Base-by-base conservation (phyloP, 2,329 filamentous ascomycete species). In the Cercospora zeae-maydis region DNA sequence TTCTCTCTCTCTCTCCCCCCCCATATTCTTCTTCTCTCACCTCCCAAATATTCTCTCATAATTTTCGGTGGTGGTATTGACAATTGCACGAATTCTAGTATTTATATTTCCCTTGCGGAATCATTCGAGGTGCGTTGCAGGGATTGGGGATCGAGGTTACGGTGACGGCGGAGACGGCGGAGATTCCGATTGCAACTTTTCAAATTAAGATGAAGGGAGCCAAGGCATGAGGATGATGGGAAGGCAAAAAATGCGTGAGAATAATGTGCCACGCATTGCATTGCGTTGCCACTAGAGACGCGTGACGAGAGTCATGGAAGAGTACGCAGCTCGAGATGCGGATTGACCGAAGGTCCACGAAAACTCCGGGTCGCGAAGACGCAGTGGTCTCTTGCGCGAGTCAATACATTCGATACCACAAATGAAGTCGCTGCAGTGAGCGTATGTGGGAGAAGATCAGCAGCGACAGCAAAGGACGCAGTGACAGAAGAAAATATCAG, bases 81-180 rank as follows among this genome's bases (percentile, higher is more conserved):
- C 34, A 3, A 9, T 8, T 53, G 7, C 9, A 14, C 11, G 14
- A 10, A 21, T 45, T n/a, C n/a, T 34, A 96, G 89, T 97, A 96
- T 76, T 82, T 99, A 13, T 97, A 92, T 85, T 97, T 98, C 73
- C 95, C 95, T 7, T 96, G 93, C 71, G 95, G 95, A 52, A 84
- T 99, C 54, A 91, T 99, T 64, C 85, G 93, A 62, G 95, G 95
- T 31, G 92, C 92, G n/a, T 80, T 99, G 55, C 89, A 92, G n/a
- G 92, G 89, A 56, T 82, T 99, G 80, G 95, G 93, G 5, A 92
- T 98, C 70, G 88, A 88, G 71, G 93, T 93, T 9, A 96, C 89
- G 1, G 93, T 99, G 1, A 91, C 96, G 70, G 95, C 92, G 4
- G 95, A 97, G 78, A 90, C 90, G 59, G 89, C 83, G 61, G 93